These are phyloP conservation scores for Scedosporium boydii DNA, from an alignment of 2,329 filamentous ascomycete species.

Conservation along the genomic window DNA sequence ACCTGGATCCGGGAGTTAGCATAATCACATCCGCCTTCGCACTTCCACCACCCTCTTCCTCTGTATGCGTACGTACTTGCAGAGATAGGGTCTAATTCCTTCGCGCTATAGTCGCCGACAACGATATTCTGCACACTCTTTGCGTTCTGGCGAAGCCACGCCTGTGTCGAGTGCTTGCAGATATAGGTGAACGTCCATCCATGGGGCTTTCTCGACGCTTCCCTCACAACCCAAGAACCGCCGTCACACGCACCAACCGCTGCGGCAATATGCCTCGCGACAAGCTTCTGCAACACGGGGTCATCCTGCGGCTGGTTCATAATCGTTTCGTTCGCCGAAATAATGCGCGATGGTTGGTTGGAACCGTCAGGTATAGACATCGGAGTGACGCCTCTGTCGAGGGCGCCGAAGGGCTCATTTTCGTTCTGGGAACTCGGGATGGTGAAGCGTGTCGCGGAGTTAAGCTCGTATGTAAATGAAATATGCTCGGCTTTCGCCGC, in stretches of 20 bases:
- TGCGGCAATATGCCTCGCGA: constrained; percentile 38
- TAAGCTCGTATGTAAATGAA: constrained; percentile 35
- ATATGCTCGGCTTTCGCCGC: constrained; percentile 41
- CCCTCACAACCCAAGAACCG: constrained; percentile 37
- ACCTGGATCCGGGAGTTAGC: constrained; percentile 19
- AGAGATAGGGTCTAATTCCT: constrained; percentile 34
- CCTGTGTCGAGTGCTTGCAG: constrained; percentile 41
- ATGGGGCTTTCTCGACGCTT: constrained; percentile 32
- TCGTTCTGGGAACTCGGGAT: constrained; percentile 28
- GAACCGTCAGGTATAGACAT: constrained; percentile 11
- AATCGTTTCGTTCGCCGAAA: constrained; percentile 35
- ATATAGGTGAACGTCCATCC: constrained; percentile 46
- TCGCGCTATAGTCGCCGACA: constrained; percentile 40
- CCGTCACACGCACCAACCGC: constrained; percentile 34
- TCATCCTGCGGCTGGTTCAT: constrained; percentile 39
- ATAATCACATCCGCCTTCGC: too few species aligned
- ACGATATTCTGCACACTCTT: constrained; percentile 28
- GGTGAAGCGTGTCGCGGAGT: constrained; percentile 31
- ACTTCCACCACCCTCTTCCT: not conserved
- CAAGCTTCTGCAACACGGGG: constrained; percentile 36
- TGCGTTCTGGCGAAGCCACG: constrained; percentile 38
- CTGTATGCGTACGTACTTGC: constrained; percentile 26
- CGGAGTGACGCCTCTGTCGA: constrained; percentile 12
- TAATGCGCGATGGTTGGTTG: constrained; percentile 23
- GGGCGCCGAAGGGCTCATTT: constrained; percentile 21